Conservation (phyloP, 345 rosid species). For the Stellera chamaejasme region DNA sequence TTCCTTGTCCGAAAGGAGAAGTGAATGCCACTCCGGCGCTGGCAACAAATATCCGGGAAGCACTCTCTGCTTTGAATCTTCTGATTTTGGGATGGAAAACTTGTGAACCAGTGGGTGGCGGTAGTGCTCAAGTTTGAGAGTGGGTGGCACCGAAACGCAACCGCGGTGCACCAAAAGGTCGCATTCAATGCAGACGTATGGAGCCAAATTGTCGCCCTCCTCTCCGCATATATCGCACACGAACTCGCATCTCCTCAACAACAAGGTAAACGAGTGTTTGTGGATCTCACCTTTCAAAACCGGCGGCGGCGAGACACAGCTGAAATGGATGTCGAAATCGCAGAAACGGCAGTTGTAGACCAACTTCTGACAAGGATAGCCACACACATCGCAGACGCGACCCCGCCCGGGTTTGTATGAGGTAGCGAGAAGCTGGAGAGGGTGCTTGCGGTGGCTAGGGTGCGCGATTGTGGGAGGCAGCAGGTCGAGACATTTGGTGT, state of each 20-base stretch:
- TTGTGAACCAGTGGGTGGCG: constrained; percentile 6
- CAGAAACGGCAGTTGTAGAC: constrained; percentile 17
- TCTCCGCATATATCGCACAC: constrained; percentile 6
- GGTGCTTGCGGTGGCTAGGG: constrained; percentile 20
- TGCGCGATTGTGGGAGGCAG: constrained; percentile 12
- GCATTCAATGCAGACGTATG: not conserved
- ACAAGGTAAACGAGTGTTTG: constrained; percentile 7
- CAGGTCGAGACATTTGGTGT: constrained; percentile 14
- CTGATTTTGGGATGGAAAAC: constrained; percentile 5
- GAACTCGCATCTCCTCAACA: not conserved
- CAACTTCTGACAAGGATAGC: not conserved
- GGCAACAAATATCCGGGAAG: too few species aligned
- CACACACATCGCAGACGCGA: constrained; percentile 12
- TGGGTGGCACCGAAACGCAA: not conserved
- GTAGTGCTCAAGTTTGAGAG: constrained; percentile 2
- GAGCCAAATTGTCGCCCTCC: not conserved
- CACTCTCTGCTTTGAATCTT: not conserved
- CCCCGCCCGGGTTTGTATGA: not conserved
- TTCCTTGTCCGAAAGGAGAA: too few species aligned
- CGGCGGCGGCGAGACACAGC: not conserved
- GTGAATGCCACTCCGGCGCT: too few species aligned
- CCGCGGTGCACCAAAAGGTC: not conserved
- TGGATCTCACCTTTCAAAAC: not conserved
- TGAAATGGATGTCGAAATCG: constrained; percentile 11
- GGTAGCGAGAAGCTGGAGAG: constrained; percentile 11